Percentiles rank a stretch among this genome's conserved stretches.
Evolutionary conservation across 768 basidiomycete genomes (phyloP).

Genomic region (Macrolepiota albuminosa): DNA sequence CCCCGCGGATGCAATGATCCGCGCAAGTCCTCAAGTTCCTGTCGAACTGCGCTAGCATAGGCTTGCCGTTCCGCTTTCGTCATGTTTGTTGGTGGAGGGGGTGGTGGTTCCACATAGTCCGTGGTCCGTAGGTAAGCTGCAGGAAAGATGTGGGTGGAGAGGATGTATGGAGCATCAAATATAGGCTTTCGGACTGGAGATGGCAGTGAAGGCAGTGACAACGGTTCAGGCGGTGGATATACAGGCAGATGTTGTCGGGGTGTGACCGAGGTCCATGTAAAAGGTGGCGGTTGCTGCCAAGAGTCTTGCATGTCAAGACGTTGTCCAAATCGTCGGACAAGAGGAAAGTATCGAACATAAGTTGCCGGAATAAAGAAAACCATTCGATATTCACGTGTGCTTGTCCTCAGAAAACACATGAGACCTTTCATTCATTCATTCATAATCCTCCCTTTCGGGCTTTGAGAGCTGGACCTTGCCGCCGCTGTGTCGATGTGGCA

Average conservation of each 20-base stretch:
- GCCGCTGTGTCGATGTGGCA: no score
- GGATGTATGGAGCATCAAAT: slow-evolving; percentile 31
- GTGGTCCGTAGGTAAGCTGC: slow-evolving; percentile 48
- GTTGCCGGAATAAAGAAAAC: not conserved
- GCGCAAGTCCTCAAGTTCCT: slow-evolving; percentile 25
- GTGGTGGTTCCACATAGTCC: slow-evolving; percentile 33
- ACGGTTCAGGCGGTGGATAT: slow-evolving; percentile 34
- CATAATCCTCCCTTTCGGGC: no score
- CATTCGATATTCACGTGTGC: not conserved
- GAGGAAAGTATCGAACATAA: not conserved
- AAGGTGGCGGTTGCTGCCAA: slow-evolving; percentile 21
- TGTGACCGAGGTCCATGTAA: slow-evolving; percentile 21
- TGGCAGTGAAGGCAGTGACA: slow-evolving; percentile 32
- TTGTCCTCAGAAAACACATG: not conserved
- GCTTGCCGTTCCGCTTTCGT: slow-evolving; percentile 32
- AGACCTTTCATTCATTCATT: no score
- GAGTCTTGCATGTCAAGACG: slow-evolving; percentile 7
- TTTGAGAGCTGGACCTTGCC: no score
- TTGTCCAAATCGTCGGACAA: not conserved
- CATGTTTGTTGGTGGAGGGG: slow-evolving; percentile 21
- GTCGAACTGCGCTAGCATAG: slow-evolving; percentile 18
- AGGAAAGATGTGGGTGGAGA: slow-evolving; percentile 54
- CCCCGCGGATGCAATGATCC: slow-evolving; percentile 30
- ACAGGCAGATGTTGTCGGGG: slow-evolving; percentile 27
- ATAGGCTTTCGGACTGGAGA: slow-evolving; percentile 30